phyloP scores from a whole-genome alignment of 2,329 filamentous ascomycete genomes.

The Ilyonectria destructans region DNA sequence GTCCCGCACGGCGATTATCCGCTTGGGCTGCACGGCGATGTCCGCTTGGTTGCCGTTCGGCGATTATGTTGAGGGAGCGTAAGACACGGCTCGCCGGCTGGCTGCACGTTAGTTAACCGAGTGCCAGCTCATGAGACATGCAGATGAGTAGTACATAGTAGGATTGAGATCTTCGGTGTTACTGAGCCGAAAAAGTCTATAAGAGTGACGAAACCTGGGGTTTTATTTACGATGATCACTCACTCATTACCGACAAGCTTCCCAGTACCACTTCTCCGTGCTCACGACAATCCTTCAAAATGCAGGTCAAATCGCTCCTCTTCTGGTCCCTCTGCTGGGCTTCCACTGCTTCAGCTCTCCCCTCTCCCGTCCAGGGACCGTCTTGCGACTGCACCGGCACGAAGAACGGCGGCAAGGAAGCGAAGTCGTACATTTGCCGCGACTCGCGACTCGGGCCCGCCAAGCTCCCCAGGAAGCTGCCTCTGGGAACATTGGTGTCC shows the following conservation, averaged over 20 bases:
- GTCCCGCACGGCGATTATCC: constrained; percentile 15
- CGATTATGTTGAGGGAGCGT: constrained; percentile 7
- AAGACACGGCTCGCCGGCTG: constrained; percentile 24
- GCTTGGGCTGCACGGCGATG: neutral
- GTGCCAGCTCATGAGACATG: constrained; percentile 18
- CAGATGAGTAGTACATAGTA: constrained; percentile 23
- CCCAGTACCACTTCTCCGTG: neutral
- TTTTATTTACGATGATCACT: neutral
- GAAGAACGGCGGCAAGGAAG: constrained; percentile 30
- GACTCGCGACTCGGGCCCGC: constrained; percentile 58
- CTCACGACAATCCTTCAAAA: constrained; percentile 19
- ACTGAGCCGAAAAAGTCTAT: neutral
- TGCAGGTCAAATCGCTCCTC: constrained; percentile 38
- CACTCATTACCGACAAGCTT: neutral
- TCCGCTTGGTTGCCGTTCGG: neutral
- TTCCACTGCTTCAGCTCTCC: constrained; percentile 37
- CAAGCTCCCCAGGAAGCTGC: constrained; percentile 54
- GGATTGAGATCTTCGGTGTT: neutral
- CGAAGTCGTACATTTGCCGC: constrained; percentile 53
- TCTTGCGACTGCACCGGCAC: constrained; percentile 47
- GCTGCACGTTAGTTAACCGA: constrained; percentile 23
- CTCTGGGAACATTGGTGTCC: constrained; percentile 50
- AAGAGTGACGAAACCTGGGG: neutral
- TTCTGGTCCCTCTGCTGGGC: constrained; percentile 36
- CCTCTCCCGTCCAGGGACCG: constrained; percentile 22